Evolutionary conservation across 2,329 filamentous ascomycete species (phyloP).

Genomic region (Fusarium sp.): DNA sequence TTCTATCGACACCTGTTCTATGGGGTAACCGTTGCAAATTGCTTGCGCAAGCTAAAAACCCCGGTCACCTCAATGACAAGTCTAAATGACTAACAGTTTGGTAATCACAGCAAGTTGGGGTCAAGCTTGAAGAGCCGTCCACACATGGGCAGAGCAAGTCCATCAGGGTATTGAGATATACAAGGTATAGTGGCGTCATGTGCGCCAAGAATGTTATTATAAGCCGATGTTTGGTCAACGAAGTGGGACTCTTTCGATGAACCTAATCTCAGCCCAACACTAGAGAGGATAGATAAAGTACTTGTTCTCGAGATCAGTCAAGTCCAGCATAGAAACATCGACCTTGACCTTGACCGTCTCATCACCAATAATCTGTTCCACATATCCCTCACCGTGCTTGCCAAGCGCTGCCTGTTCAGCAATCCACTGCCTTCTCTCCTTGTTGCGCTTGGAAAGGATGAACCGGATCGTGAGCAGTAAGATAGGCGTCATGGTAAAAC

Average conservation of each 20-base stretch:
- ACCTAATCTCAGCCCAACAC: neutral
- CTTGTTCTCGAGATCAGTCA: slow-evolving; percentile 44
- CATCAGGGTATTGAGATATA: too few species aligned
- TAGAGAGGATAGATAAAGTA: slow-evolving; percentile 12
- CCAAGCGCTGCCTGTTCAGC: slow-evolving; percentile 1
- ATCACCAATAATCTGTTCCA: slow-evolving; percentile 16
- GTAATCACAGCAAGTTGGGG: neutral
- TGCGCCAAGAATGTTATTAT: too few species aligned
- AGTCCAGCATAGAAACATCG: slow-evolving; percentile 39
- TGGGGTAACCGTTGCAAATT: slow-evolving; percentile 2
- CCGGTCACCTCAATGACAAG: neutral
- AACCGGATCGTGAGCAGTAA: neutral
- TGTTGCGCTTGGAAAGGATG: slow-evolving; percentile 3
- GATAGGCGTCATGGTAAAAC: slow-evolving; percentile 36
- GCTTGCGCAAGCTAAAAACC: neutral
- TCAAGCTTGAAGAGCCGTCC: too few species aligned
- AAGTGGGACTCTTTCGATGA: too few species aligned
- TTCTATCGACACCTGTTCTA: slow-evolving; percentile 2
- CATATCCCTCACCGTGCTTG: neutral
- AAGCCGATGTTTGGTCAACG: too few species aligned
- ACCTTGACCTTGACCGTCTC: slow-evolving; percentile 39
- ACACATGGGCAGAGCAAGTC: too few species aligned
- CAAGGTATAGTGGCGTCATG: too few species aligned
- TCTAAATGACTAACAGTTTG: too few species aligned
- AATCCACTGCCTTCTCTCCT: slow-evolving; percentile 5